Base-by-base conservation (phyloP, 306 rosid species). In the Arachis stenosperma region DNA sequence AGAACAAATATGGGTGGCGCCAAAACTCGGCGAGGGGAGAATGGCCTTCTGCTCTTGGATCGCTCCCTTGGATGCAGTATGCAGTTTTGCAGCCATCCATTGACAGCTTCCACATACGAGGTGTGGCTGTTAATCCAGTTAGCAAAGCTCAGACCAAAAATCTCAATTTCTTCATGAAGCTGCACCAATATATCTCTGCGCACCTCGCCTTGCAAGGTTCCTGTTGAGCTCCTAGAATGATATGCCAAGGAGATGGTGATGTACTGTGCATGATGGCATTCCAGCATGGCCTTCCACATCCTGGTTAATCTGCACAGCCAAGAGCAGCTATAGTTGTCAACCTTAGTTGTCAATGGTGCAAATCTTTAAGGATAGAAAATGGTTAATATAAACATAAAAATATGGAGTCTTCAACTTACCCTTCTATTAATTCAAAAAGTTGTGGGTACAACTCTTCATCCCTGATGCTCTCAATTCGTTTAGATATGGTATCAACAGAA, bases 271-370 rank as follows among this genome's bases (percentile, higher is more conserved):
- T 94, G 97, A 83, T 94, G 99, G 69, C 90, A 94, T 80, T 94
- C 97, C 46, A 94, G 97, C 96, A 94, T 94, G 41, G 97, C 94
- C 84, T 89, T 94, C 97, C 99, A 94, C 99, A 91, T 94, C 68
- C 91, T 81, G 69, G 79, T 81, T 85, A 94, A 76, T 69, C 99
- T 94, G 91, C 84, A 77, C 2, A 43, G 8, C 50, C 27, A 67
- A 37, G 41, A 40, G 52, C 66, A 13, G 39, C 8, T 15, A 40
- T 50, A 50, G 30, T 30, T 56, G 37, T 43, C 61, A 33, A 40
- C 42, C 58, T 13, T 62, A 40, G 30, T 37, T 42, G 13, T 27
- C 37, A 43, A 44, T 50, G 61, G 8, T 50, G 61, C 53, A 68
- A 41, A 27, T 42, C 50, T 43, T 64, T 15, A 51, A 27, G 29